Evolutionary conservation across 176 grass and related monocot species (phyloP), one percentile per base, ranked within the genome.

Genomic region (Rhynchospora pubera): DNA sequence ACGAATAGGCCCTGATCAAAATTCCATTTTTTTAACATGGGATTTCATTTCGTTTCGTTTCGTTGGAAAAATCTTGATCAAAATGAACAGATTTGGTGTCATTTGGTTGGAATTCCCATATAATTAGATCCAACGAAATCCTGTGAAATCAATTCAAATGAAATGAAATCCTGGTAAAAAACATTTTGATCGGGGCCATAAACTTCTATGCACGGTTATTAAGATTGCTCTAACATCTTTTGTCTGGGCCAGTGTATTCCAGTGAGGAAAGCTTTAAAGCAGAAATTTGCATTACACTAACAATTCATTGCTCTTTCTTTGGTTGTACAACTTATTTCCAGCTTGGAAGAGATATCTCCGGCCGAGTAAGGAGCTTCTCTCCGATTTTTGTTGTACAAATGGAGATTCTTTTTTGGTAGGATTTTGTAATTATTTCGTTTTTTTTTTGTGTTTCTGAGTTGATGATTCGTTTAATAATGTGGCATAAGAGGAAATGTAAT

Each of bases 301-400:
- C 80, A 79, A 66, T 60, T 4, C 57, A 32, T 46, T 51, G 12
- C 0, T 4, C 15, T 51, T 82, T 79, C 57, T 28, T 10, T 86
- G 65, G 28, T 63, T 64, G 43, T 66, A 64, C 45, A 42, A 18
- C 2, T 46, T 60, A 80, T 8, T 91, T 87, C 70, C 90, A 98
- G 92, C 85, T 84, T 94, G 69, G 89, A 94, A 69, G 87, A 88
- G 74, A 94, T 98, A 56, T 87, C 87, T 73, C 92, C 90, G 52
- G 87, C 92, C 39, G 81, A 78, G 18, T 62, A 42, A 82, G 30
- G n/a, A 21, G 48, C 23, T 9, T 30, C 28, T 50, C 23, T 76
- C 11, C 47, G 55, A 44, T 3, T 44, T 79, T 13, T 77, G 19
- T 22, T 42, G 12, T 61, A 43, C 57, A 77, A 42, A 45, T 61